Base-by-base conservation (phyloP, 2,329 filamentous ascomycete species). In the Celoporthe dispersa region DNA sequence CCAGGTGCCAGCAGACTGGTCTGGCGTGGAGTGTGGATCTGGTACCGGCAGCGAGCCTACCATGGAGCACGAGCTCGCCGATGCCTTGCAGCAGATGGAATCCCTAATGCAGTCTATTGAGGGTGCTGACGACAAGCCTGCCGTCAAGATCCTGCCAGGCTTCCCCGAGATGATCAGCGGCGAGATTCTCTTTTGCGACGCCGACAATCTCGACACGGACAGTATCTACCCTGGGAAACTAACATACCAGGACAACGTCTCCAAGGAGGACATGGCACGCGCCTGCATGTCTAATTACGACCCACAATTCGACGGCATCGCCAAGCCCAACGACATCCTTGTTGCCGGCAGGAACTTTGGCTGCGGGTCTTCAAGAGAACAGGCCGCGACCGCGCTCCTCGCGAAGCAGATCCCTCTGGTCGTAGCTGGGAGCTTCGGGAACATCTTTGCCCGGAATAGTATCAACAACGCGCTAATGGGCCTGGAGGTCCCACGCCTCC, bases 231-330 rank as follows among this genome's bases (percentile, higher is more conserved):
- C 94, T 0, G 94, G 92, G 12, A 91, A 91, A 80, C 92, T 93
- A 79, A 98, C 94, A 0, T 98, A 98, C 80, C 93, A 97, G 78
- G 94, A 98, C 77, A 87, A 92, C 76, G 85, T 98, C 0, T 83
- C 92, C 0, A 48, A 51, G 25, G 71, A 66, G 72, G 89, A 89
- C 69, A 98, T 98, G 95, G 93, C 94, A 0, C 84, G 92, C 73
- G 94, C 94, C 0, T 94, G 92, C 80, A 98, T 98, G 94, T 87
- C 92, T 78, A 98, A 98, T 85, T 98, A 97, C 81, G 95, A 98
- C 78, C 81, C 87, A 0, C 78, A 84, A 0, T 98, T 98, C 78
- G 80, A 85, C 11, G 79, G 81, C 0, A 84, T 90, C 44, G 90
- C 92, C 61, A 86, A 87, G 73, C 78, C 87, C 0, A 89, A 89